Percentiles rank a stretch among this genome's conserved stretches.
Conservation (phyloP, 495 filamentous ascomycete genomes). For the Penicillium parvum region DNA sequence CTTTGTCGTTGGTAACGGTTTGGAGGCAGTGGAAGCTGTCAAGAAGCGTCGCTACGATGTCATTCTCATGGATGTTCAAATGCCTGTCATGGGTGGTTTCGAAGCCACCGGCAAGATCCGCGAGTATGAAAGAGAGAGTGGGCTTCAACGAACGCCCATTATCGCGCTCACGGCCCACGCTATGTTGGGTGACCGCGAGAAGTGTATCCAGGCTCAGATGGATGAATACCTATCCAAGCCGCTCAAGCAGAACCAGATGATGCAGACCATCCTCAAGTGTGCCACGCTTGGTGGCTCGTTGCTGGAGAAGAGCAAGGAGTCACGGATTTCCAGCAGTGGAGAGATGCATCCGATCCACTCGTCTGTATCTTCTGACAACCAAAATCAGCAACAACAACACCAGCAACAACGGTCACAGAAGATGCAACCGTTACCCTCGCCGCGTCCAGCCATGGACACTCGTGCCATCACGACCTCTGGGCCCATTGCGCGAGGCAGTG, state of each 20-base stretch:
- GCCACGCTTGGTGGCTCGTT: constrained; percentile 87
- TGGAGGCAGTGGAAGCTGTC: constrained; percentile 85
- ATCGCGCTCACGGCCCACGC: constrained; percentile 97
- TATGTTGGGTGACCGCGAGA: constrained; percentile 98
- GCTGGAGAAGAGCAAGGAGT: constrained; percentile 65
- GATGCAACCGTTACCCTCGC: constrained; percentile 21
- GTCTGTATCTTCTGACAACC: constrained; percentile 24
- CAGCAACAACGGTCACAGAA: constrained; percentile 16
- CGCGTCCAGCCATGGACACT: constrained; percentile 46
- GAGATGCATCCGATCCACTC: constrained; percentile 44
- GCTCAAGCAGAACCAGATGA: constrained; percentile 95
- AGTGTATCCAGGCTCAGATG: constrained; percentile 98
- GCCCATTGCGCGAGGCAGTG: constrained; percentile 43
- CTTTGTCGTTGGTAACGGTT: constrained; percentile 91
- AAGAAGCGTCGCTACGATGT: constrained; percentile 91
- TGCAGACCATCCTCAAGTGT: constrained; percentile 96
- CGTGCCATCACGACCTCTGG: constrained; percentile 63
- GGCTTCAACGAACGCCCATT: constrained; percentile 81
- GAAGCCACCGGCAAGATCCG: constrained; percentile 97
- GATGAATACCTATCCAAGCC: constrained; percentile 99
- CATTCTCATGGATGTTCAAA: constrained; percentile 98
- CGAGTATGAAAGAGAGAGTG: constrained; percentile 77
- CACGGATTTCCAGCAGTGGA: constrained; percentile 51
- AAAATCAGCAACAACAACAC: constrained; percentile 21
- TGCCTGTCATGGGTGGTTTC: constrained; percentile 99